These are phyloP conservation scores for Flaveria floridana DNA, from an alignment of 140 eudicot species.

Conservation along the genomic window DNA sequence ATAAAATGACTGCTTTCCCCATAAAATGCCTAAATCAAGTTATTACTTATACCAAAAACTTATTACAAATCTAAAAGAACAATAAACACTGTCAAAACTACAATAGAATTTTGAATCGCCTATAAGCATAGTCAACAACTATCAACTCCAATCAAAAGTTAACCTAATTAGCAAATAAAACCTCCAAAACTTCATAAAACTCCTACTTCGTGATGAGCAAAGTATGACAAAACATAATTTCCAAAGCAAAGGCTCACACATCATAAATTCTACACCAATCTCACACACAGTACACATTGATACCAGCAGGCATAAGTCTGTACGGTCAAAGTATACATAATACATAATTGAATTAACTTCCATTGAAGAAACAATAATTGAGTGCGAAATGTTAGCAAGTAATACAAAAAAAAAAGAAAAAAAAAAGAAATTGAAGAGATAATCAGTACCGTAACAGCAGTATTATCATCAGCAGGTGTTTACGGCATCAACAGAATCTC, in stretches of 20 bases:
- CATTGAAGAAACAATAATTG: conserved; percentile 13
- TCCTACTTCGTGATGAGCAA: neutral
- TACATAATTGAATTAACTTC: conserved; percentile 15
- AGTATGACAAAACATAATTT: neutral
- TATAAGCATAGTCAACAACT: conserved; percentile 8
- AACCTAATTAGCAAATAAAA: conserved; percentile 12
- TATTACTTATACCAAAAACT: neutral
- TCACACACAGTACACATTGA: neutral
- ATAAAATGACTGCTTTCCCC: neutral
- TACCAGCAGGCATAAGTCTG: neutral
- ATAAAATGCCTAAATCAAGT: neutral
- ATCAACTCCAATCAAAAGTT: conserved; percentile 4
- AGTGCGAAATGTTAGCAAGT: neutral
- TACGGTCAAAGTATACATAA: conserved; percentile 1
- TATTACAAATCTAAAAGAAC: conserved; percentile 7
- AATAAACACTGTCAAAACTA: conserved; percentile 1
- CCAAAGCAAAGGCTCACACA: neutral
- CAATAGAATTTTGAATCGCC: neutral
- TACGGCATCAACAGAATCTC: conserved; percentile 20
- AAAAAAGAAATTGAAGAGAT: neutral
- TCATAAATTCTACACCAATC: neutral
- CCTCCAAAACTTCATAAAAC: neutral
- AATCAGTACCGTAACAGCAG: conserved; percentile 14
- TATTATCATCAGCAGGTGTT: conserved; percentile 14
- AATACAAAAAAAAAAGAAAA: neutral